phyloP scores from a whole-genome alignment of 306 rosid species.

The Rosa lucieae region DNA sequence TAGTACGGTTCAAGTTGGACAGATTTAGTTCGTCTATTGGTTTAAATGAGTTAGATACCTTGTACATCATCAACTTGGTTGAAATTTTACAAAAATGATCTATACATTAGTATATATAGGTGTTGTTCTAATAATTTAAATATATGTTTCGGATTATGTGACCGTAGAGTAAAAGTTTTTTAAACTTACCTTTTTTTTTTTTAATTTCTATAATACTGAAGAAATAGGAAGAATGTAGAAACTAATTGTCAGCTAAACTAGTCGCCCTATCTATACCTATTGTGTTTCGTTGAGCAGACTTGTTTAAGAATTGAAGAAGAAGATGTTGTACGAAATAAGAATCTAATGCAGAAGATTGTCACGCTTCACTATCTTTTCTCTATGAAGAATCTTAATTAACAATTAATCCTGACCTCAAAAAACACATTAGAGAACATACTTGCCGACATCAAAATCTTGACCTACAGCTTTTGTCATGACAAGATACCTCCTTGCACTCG shows the following conservation, averaged over 20 bases:
- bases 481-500: neutral
- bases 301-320: neutral
- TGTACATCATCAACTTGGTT: no score
- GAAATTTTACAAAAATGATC: no score
- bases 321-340: neutral
- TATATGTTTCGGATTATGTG: no score
- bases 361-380: neutral
- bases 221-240: no score
- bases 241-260: neutral
- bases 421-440: neutral
- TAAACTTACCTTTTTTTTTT: no score
- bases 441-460: slow-evolving; percentile 20
- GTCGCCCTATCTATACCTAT: neutral
- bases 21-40: no score
- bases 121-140: no score
- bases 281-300: neutral
- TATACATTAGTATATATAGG: no score
- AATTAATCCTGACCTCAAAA: neutral
- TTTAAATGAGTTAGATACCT: no score
- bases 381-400: neutral
- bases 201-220: no score
- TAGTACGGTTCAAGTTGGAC: no score
- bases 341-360: neutral
- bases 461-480: slow-evolving; percentile 11
- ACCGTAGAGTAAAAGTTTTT: no score